phyloP scores from a whole-genome alignment of 345 rosid species.

The Combretum micranthum region DNA sequence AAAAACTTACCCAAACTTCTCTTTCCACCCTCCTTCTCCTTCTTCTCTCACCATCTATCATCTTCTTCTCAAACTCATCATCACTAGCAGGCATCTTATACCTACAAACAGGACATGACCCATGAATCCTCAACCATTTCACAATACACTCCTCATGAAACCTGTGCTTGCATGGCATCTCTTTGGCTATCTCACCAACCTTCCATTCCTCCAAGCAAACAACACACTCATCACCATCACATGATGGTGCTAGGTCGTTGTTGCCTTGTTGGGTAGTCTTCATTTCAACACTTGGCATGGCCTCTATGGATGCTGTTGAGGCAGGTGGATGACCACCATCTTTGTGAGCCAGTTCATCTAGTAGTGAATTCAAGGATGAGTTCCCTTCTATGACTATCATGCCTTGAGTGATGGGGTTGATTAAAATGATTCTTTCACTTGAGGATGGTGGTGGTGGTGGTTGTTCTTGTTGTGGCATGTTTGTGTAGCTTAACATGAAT shows the following conservation, averaged over 20 bases:
- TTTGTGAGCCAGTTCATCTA: not conserved
- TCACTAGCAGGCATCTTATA: constrained; percentile 69
- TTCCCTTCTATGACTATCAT: constrained; percentile 45
- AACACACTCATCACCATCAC: constrained; percentile 42
- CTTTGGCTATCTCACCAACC: constrained; percentile 37
- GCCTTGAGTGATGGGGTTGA: constrained; percentile 70
- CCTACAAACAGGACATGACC: constrained; percentile 81
- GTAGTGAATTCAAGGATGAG: constrained; percentile 23
- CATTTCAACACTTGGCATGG: constrained; percentile 42
- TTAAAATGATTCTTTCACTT: constrained; percentile 51
- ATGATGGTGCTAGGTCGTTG: too few relatives aligned
- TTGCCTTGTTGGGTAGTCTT: constrained; percentile 10
- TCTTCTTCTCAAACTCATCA: constrained; percentile 15
- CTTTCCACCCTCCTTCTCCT: constrained; percentile 10
- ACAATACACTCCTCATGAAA: constrained; percentile 67
- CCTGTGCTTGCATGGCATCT: constrained; percentile 81
- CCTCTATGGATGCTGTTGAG: constrained; percentile 58
- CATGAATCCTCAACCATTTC: constrained; percentile 70
- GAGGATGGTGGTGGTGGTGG: not conserved
- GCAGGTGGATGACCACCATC: constrained; percentile 65
- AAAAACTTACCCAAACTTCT: constrained; percentile 62
- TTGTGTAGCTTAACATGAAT: constrained; percentile 33
- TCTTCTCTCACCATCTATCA: not conserved
- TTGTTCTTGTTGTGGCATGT: not conserved
- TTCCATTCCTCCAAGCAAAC: constrained; percentile 67